Percentiles rank a stretch among this genome's conserved stretches.
phyloP scores from a whole-genome alignment of 306 rosid species.

The Ceratonia siliqua region DNA sequence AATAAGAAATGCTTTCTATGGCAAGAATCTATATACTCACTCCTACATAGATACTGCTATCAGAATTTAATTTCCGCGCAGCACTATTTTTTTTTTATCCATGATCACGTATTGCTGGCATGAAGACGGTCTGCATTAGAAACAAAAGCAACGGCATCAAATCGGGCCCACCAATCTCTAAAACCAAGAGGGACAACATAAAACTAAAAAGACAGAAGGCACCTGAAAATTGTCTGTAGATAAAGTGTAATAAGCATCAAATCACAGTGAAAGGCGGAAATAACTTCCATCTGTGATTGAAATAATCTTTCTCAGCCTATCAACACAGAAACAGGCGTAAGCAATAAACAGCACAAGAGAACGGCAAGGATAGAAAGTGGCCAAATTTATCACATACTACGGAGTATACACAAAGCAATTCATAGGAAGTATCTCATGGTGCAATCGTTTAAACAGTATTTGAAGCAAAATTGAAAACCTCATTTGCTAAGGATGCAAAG shows the following conservation, averaged over 20 bases:
- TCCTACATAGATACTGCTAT: constrained; percentile 7
- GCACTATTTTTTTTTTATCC: constrained; percentile 33
- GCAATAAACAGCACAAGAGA: constrained; percentile 35
- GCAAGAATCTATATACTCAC: constrained; percentile 23
- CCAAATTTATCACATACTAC: not conserved
- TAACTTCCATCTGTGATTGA: constrained; percentile 37
- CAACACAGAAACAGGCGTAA: constrained; percentile 44
- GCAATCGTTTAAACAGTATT: constrained; percentile 26
- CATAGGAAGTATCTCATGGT: constrained; percentile 19
- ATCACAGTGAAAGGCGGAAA: constrained; percentile 28
- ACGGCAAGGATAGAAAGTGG: constrained; percentile 18
- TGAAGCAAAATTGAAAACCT: constrained; percentile 19
- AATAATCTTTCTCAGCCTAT: constrained; percentile 44
- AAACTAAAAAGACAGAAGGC: constrained; percentile 19
- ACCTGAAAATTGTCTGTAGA: constrained; percentile 31
- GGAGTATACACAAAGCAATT: constrained; percentile 13
- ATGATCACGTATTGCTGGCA: constrained; percentile 15
- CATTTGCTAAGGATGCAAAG: constrained; percentile 2
- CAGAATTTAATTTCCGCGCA: constrained; percentile 22
- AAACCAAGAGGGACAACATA: constrained; percentile 16
- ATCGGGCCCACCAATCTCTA: constrained; percentile 23
- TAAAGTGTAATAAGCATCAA: constrained; percentile 25
- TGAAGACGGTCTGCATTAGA: constrained; percentile 40
- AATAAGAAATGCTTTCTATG: not conserved
- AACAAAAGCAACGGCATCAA: constrained; percentile 30